Conservation (phyloP, 441 rosid genomes). For the Adansonia rubrostipa region DNA sequence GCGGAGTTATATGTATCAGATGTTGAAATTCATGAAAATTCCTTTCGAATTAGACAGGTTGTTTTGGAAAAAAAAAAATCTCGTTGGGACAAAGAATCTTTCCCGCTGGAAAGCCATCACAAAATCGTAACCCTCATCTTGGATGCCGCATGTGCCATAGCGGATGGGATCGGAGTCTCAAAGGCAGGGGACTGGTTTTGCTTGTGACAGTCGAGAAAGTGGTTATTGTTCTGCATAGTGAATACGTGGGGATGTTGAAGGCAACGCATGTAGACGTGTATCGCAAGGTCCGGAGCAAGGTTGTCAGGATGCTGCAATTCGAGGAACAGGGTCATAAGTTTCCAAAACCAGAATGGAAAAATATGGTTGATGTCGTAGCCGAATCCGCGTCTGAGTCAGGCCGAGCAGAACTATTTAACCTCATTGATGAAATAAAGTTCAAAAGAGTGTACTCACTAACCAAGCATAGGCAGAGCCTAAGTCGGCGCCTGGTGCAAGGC, state of each 20-base stretch:
- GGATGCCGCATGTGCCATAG: background rate
- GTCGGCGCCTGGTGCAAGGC: too few species aligned
- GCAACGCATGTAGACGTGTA: background rate
- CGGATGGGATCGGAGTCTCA: background rate
- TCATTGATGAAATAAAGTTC: background rate
- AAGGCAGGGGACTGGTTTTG: background rate
- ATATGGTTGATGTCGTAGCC: background rate
- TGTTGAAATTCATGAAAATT: background rate
- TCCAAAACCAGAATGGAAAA: background rate
- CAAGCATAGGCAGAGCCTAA: too few species aligned
- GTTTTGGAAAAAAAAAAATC: background rate
- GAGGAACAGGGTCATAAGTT: background rate
- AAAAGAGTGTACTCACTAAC: too few species aligned
- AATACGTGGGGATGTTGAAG: background rate
- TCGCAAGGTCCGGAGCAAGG: background rate
- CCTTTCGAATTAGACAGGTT: background rate
- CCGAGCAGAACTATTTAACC: background rate
- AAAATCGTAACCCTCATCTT: background rate
- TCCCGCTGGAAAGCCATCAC: background rate
- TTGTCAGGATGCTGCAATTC: background rate
- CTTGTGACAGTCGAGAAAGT: background rate
- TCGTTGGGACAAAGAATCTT: background rate
- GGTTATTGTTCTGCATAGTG: background rate
- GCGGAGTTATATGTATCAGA: background rate
- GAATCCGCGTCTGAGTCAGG: background rate